Conservation (phyloP, 306 rosid genomes). For the Quercus robur region DNA sequence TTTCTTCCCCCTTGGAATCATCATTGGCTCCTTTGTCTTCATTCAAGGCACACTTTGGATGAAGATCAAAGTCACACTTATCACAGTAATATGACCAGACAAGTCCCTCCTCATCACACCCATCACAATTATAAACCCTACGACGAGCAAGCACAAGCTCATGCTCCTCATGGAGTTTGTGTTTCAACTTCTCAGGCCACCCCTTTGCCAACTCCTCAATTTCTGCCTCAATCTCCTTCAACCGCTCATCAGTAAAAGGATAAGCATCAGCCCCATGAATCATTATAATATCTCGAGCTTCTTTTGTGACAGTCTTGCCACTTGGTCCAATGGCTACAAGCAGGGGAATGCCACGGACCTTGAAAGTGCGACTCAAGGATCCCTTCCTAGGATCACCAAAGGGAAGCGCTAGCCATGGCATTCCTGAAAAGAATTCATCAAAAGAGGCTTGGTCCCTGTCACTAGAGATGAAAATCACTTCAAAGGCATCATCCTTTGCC, state of each 20-base stretch:
- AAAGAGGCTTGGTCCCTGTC: conserved; percentile 62
- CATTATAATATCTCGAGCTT: conserved; percentile 41
- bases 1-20: conserved; percentile 24
- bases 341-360: conserved; percentile 59
- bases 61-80: conserved; percentile 65
- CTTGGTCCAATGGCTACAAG: conserved; percentile 57
- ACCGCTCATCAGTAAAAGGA: conserved; percentile 60
- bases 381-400: conserved; percentile 67
- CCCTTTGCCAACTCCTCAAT: conserved; percentile 48
- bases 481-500: conserved; percentile 50
- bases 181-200: conserved; percentile 63
- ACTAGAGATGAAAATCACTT: conserved; percentile 69
- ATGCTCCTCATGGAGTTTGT: conserved; percentile 39
- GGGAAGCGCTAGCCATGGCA: conserved; percentile 94
- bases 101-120: conserved; percentile 35
- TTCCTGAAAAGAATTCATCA: conserved; percentile 51
- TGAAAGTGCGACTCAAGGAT: conserved; percentile 49
- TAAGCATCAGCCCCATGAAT: conserved; percentile 62
- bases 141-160: conserved; percentile 48
- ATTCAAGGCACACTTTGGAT: conserved; percentile 55
- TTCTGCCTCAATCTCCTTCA: conserved; percentile 43
- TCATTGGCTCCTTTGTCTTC: conserved; percentile 30
- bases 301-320: conserved; percentile 61
- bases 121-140: conserved; percentile 28
- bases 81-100: conserved; percentile 57